These are phyloP conservation scores for Calocybe cyanea DNA, from an alignment of 768 basidiomycete genomes.

Conservation along the genomic window DNA sequence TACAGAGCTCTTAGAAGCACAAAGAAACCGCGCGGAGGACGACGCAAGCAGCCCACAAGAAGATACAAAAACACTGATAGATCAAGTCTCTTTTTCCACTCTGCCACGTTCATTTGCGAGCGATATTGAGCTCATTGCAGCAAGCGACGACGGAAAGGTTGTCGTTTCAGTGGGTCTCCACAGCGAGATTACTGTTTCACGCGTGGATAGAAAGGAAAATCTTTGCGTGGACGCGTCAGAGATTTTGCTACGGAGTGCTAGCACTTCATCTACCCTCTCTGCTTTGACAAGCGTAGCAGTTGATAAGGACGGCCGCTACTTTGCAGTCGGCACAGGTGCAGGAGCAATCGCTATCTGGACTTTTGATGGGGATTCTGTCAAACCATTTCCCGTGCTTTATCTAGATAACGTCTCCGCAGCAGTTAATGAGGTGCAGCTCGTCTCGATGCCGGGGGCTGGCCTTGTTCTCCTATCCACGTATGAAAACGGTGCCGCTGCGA, in stretches of 20 bases:
- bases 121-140: slow-evolving; percentile 78
- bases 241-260: slow-evolving; percentile 45
- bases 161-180: slow-evolving; percentile 72
- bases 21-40: slow-evolving; percentile 56
- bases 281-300: slow-evolving; percentile 61
- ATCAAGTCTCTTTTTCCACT: slow-evolving; percentile 54
- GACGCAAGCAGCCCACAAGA: slow-evolving; percentile 29
- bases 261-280: slow-evolving; percentile 43
- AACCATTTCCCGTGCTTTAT: slow-evolving; percentile 36
- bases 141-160: slow-evolving; percentile 62
- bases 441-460: slow-evolving; percentile 8
- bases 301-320: slow-evolving; percentile 54
- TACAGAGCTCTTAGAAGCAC: slow-evolving; percentile 85
- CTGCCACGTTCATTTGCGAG: slow-evolving; percentile 78
- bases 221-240: slow-evolving; percentile 49
- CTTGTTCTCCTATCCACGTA: slow-evolving; percentile 46
- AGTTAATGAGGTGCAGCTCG: slow-evolving; percentile 53
- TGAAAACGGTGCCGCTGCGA: slow-evolving; percentile 54
- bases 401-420: slow-evolving; percentile 41
- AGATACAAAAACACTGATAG: slow-evolving; percentile 32
- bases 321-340: slow-evolving; percentile 68
- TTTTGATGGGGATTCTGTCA: slow-evolving; percentile 37
- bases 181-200: slow-evolving; percentile 76
- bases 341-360: slow-evolving; percentile 66
- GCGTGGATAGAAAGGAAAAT: slow-evolving; percentile 36